Evolutionary conservation across 805 yeast genomes (phyloP).

Genomic region (Lipomyces chichibuensis): DNA sequence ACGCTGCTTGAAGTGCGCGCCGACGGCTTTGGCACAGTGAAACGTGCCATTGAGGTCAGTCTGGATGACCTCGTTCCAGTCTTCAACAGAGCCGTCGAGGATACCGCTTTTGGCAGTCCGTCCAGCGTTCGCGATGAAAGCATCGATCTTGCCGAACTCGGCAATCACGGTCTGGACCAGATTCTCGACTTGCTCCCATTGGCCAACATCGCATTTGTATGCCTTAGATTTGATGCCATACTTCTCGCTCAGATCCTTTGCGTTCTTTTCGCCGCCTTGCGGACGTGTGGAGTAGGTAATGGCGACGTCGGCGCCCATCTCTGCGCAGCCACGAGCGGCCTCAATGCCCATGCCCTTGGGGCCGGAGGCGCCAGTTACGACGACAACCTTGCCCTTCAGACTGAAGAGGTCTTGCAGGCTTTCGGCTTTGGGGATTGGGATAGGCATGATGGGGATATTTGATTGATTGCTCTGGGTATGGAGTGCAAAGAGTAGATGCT

Average conservation of each 20-base stretch:
- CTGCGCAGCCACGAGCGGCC: neutral
- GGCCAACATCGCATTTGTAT: slow-evolving; percentile 63
- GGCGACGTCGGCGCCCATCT: slow-evolving; percentile 5
- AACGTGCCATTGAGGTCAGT: neutral
- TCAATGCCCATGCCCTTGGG: neutral
- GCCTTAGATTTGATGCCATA: slow-evolving; percentile 61
- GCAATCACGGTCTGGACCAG: slow-evolving; percentile 42
- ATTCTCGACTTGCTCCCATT: slow-evolving; percentile 1
- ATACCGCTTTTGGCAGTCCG: slow-evolving; percentile 33
- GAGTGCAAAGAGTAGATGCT: too few species aligned
- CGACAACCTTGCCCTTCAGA: slow-evolving; percentile 63
- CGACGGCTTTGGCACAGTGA: slow-evolving; percentile 67
- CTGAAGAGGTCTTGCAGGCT: slow-evolving; percentile 52
- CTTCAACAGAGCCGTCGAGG: slow-evolving; percentile 3
- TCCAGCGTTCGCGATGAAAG: slow-evolving; percentile 54
- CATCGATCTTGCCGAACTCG: slow-evolving; percentile 48
- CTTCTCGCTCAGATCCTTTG: slow-evolving; percentile 54
- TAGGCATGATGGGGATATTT: neutral
- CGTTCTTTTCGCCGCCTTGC: slow-evolving; percentile 56
- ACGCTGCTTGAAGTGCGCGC: slow-evolving; percentile 70
- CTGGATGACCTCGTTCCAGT: slow-evolving; percentile 2
- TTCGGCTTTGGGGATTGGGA: neutral
- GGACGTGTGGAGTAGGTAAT: neutral
- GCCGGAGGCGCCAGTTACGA: slow-evolving; percentile 53
- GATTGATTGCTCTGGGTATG: too few species aligned